A percentile compares a stretch with the other conserved stretches of the same genome.
Evolutionary conservation across 306 rosid species (phyloP).

Genomic region (Hylodesmum podocarpum): DNA sequence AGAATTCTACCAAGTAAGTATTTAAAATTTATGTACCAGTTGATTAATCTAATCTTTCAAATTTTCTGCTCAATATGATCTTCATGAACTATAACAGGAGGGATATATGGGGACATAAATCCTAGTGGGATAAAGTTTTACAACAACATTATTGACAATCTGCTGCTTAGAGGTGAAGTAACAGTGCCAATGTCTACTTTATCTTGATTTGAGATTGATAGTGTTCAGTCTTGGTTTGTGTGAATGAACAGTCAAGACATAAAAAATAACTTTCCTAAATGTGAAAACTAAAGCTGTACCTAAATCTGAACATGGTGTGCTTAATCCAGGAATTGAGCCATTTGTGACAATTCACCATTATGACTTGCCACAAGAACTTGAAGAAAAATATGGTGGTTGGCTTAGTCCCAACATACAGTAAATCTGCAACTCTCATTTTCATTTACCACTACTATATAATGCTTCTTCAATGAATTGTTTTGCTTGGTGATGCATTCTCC

Average conservation of each 20-base stretch:
- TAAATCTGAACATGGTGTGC: conserved; percentile 16
- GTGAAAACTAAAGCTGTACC: background rate
- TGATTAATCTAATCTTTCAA: background rate
- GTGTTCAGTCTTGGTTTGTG: background rate
- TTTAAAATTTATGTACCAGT: background rate
- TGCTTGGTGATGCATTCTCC: background rate
- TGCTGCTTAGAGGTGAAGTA: conserved; percentile 50
- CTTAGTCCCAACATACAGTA: conserved; percentile 57
- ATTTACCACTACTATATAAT: background rate
- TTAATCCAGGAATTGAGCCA: conserved; percentile 56
- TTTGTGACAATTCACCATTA: conserved; percentile 59
- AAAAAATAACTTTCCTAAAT: too few species aligned
- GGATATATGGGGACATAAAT: conserved; percentile 55
- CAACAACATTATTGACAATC: conserved; percentile 56
- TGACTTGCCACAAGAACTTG: conserved; percentile 54
- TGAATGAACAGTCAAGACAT: background rate
- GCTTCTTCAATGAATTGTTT: background rate
- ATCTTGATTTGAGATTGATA: background rate
- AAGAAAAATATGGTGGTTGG: conserved; percentile 62
- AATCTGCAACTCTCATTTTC: background rate
- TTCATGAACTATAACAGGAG: conserved; percentile 39
- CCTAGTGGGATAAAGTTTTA: conserved; percentile 54
- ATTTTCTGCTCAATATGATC: conserved; percentile 15
- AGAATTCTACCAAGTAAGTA: conserved; percentile 64
- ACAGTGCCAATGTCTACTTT: background rate